Conservation (phyloP, 176 grass and related monocot genomes). For the Lolium perenne region DNA sequence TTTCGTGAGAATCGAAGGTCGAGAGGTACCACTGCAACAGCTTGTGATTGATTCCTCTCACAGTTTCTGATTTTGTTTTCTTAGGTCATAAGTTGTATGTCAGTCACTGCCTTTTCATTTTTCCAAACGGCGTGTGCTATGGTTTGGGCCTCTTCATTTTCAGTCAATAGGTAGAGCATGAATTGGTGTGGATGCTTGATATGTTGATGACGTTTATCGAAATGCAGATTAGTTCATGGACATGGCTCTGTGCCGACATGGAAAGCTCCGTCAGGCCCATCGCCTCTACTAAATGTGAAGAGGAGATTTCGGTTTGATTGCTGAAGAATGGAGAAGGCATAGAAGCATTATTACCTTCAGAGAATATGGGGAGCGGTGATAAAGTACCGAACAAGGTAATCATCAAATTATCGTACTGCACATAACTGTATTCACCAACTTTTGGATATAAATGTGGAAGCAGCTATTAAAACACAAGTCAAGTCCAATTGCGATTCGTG, state of each 20-base stretch:
- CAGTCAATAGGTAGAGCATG: background rate
- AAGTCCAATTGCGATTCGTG: background rate
- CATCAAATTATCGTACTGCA: background rate
- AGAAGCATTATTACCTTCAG: background rate
- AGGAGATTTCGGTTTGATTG: background rate
- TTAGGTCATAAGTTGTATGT: too few species aligned
- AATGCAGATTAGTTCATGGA: background rate
- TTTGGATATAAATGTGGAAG: background rate
- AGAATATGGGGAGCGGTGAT: background rate
- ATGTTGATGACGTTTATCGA: background rate
- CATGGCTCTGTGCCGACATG: background rate
- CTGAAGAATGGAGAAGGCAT: background rate
- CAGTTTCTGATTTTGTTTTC: background rate
- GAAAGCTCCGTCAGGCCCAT: background rate
- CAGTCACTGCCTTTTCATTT: too few species aligned
- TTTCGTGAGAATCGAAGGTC: background rate
- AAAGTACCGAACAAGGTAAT: background rate
- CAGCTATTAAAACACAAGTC: background rate
- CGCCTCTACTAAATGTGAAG: background rate
- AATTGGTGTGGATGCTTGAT: background rate
- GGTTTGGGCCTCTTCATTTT: too few species aligned
- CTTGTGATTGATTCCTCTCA: background rate
- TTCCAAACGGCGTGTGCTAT: too few species aligned
- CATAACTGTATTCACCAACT: background rate
- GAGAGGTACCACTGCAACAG: too few species aligned